Base-by-base conservation (phyloP, 2,329 filamentous ascomycete species). In the Plectosphaerella plurivora region DNA sequence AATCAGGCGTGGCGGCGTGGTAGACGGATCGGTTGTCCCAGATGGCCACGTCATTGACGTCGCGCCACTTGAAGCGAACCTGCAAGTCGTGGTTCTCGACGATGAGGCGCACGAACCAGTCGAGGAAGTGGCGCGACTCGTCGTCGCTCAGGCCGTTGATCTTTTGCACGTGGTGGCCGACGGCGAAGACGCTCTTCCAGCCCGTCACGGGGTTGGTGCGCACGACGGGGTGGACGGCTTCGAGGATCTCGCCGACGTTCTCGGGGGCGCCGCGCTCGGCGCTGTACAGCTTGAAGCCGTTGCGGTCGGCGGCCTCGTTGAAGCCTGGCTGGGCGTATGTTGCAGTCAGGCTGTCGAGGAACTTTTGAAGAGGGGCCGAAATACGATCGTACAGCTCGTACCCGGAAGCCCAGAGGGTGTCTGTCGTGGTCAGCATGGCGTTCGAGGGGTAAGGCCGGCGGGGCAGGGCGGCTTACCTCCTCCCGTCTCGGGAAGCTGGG, bases 331-430 rank as follows among this genome's bases (percentile, higher is more conserved):
- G 72, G 0, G 73, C 73, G 55, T 76, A 77, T 1, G 77, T 81
- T 3, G 76, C 83, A 0, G 80, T 85, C 8, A 87, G 65, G 0
- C 66, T 65, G 51, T 87, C 82, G 25, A 86, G 72, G 63, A 86
- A 86, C 22, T 68, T 68, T 53, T 79, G 80, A 50, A 80, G 79
- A 0, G 79, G 70, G 3, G 71, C 68, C 4, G 79, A 83, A 53
- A 88, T 72, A 25, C 82, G 77, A 60, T 88, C 84, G 60, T 86
- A 88, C 12, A 86, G 66, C 58, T 87, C 83, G 61, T 87, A 87
- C 0, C 82, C 83, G 0, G 81, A 84, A 0, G 84, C 84, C 83
- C 84, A 88, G 6, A 88, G 74, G 0, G 85, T 87, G 63, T 80
- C 76, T 75, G 10, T 9, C 16, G 22, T 5, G 22, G 22, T 22